phyloP scores from a whole-genome alignment of 2,329 filamentous ascomycete species.

The Fusarium sp. region DNA sequence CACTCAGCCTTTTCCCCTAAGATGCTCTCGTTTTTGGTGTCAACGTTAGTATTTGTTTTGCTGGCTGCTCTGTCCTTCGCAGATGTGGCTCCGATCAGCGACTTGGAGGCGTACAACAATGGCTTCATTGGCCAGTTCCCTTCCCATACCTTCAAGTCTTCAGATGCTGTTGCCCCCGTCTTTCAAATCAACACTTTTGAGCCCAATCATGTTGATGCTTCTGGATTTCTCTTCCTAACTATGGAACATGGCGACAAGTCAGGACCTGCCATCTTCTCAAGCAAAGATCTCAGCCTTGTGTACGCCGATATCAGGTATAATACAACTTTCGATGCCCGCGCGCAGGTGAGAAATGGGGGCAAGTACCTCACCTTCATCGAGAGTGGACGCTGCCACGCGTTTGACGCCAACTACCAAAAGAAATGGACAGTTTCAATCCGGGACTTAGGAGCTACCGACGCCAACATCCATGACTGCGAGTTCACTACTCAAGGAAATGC shows the following conservation, averaged over 20 bases:
- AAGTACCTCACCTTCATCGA: conserved; percentile 43
- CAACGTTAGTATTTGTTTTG: conserved; percentile 1
- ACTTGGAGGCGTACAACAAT: conserved; percentile 34
- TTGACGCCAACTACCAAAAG: conserved; percentile 39
- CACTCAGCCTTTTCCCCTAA: background rate
- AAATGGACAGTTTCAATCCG: conserved; percentile 36
- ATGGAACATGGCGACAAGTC: conserved; percentile 33
- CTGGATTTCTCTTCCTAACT: conserved; percentile 38
- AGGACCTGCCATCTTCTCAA: conserved; percentile 42
- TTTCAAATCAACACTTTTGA: conserved; percentile 42
- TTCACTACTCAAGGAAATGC: conserved; percentile 36
- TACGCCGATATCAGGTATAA: conserved; percentile 39
- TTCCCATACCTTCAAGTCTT: conserved; percentile 38
- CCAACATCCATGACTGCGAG: conserved; percentile 43
- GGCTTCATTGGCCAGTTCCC: conserved; percentile 36
- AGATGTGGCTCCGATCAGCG: conserved; percentile 28
- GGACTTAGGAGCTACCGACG: conserved; percentile 25
- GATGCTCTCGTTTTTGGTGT: conserved; percentile 23
- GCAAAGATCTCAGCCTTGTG: conserved; percentile 41
- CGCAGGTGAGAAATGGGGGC: conserved; percentile 26
- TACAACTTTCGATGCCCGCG: conserved; percentile 38
- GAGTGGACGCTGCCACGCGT: conserved; percentile 35
- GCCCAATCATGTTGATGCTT: conserved; percentile 30
- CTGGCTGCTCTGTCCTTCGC: conserved; percentile 12
- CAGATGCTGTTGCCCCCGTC: conserved; percentile 34